These are phyloP conservation scores for Chaetothyriales sp. DNA, from an alignment of 2,329 filamentous ascomycete species.

Conservation along the genomic window DNA sequence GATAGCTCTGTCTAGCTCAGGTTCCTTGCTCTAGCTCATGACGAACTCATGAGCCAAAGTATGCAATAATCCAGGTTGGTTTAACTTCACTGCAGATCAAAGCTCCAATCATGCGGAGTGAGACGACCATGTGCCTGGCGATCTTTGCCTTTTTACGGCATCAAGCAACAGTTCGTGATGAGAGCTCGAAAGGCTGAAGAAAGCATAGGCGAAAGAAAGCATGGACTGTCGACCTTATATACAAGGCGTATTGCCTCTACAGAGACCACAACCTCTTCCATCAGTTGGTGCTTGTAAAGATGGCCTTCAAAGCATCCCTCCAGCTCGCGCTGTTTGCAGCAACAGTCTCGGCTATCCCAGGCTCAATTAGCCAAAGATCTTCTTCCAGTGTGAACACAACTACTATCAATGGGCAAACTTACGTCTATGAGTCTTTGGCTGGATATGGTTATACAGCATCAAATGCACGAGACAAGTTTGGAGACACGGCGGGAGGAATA, in stretches of 20 bases:
- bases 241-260: background rate
- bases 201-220: background rate
- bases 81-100: background rate
- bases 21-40: background rate
- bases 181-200: background rate
- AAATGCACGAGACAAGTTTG: conserved; percentile 48
- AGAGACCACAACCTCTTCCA: background rate
- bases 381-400: conserved; percentile 29
- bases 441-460: conserved; percentile 49
- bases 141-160: background rate
- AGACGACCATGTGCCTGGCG: background rate
- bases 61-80: background rate
- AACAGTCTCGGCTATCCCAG: conserved; percentile 4
- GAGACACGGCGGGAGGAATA: conserved; percentile 53
- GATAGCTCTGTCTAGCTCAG: background rate
- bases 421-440: conserved; percentile 51
- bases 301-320: conserved; percentile 6
- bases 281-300: background rate
- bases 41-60: background rate
- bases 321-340: conserved; percentile 6
- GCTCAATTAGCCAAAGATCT: background rate
- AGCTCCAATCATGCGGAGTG: background rate
- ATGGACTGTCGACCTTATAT: background rate
- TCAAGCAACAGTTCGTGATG: background rate
- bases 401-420: conserved; percentile 45